Conservation (phyloP, 2,329 filamentous ascomycete species). For the Curvularia sp. region DNA sequence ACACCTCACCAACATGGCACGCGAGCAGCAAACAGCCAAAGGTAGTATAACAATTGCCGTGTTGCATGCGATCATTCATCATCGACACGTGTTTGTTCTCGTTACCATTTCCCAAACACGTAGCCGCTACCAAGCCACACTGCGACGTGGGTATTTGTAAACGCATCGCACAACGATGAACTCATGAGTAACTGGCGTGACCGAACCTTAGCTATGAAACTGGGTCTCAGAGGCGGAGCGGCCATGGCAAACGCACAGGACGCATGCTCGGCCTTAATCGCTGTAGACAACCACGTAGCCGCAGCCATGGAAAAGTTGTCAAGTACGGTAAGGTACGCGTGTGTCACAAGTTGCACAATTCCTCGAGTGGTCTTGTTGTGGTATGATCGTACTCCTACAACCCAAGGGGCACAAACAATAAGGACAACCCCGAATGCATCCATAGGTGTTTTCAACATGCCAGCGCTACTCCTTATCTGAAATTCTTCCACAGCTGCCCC, state of each 20-base stretch:
- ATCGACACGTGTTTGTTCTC: not conserved
- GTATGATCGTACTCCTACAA: conserved; percentile 1
- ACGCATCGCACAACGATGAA: conserved; percentile 20
- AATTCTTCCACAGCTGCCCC: conserved; percentile 10
- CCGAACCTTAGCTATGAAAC: not conserved
- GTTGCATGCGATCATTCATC: not conserved
- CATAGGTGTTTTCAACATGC: conserved; percentile 18
- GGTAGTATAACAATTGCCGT: not conserved
- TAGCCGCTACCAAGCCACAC: not conserved
- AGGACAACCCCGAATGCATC: conserved; percentile 13
- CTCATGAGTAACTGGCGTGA: conserved; percentile 5
- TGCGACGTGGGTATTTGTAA: not conserved
- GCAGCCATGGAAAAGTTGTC: not conserved
- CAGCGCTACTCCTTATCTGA: conserved; percentile 12
- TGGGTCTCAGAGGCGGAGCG: not conserved
- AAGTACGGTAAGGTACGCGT: not conserved
- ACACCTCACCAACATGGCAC: not conserved
- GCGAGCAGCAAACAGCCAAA: not conserved
- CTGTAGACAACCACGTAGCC: not conserved
- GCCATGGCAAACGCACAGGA: not conserved
- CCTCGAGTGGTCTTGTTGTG: not conserved
- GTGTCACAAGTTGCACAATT: conserved; percentile 7
- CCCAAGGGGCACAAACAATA: conserved; percentile 1
- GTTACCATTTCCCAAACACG: not conserved
- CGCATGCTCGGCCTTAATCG: not conserved